phyloP scores from a whole-genome alignment of 106 monocot species.

The Hemerocallis citrina region DNA sequence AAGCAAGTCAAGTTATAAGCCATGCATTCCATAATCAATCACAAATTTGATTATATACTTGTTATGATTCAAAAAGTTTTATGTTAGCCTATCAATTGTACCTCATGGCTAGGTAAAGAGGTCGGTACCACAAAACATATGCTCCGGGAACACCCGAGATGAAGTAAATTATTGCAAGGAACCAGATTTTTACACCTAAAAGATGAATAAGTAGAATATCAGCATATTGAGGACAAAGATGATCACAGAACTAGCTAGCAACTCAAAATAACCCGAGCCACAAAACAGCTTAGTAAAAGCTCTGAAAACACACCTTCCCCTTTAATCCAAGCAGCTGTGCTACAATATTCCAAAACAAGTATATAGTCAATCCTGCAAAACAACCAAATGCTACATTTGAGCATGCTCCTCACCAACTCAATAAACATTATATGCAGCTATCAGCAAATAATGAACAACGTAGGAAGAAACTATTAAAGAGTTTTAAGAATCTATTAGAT shows the following conservation, averaged over 20 bases:
- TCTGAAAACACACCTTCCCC: constrained; percentile 38
- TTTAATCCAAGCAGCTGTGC: constrained; percentile 80
- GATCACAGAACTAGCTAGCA: not conserved
- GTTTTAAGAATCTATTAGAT: no score
- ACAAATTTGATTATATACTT: not conserved
- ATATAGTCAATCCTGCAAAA: constrained; percentile 53
- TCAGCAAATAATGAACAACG: no score
- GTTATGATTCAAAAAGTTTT: not conserved
- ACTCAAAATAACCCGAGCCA: not conserved
- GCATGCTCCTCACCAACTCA: not conserved
- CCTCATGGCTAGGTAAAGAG: constrained; percentile 96
- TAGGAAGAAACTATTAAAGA: no score
- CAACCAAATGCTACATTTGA: not conserved
- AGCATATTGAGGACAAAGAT: not conserved
- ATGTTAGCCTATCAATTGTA: constrained; percentile 1
- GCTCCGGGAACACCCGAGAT: constrained; percentile 88
- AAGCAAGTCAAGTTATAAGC: not conserved
- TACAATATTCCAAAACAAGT: constrained; percentile 85
- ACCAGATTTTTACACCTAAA: constrained; percentile 79
- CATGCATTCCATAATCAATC: not conserved
- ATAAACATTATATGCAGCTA: no score
- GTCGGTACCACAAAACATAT: constrained; percentile 90
- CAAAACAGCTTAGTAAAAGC: not conserved
- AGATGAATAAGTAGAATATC: not conserved
- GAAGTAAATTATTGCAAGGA: constrained; percentile 87